phyloP scores from a whole-genome alignment of 306 rosid species.

The Albizia julibrissin region DNA sequence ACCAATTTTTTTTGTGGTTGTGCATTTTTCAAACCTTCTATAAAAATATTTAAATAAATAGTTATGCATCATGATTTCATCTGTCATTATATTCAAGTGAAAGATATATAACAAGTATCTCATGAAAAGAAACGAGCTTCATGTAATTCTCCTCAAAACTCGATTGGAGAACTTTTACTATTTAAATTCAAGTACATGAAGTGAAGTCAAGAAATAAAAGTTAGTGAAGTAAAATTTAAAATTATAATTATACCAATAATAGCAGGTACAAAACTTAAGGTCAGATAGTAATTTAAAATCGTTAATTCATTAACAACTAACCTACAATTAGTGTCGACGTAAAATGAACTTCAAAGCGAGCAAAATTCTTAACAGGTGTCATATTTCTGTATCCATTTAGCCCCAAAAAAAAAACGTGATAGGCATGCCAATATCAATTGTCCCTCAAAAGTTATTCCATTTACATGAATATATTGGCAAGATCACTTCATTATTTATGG shows the following conservation, averaged over 20 bases:
- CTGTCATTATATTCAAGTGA: neutral
- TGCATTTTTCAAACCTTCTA: neutral
- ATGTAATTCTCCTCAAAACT: neutral
- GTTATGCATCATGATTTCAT: neutral
- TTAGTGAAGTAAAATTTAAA: neutral
- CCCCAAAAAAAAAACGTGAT: neutral
- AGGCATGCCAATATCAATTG: neutral
- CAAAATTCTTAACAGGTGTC: neutral
- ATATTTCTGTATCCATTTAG: neutral
- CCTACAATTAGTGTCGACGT: neutral
- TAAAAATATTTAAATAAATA: too few species aligned
- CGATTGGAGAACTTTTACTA: neutral
- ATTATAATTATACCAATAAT: neutral
- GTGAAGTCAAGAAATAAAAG: neutral
- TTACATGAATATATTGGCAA: neutral
- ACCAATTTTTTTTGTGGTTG: rapidly evolving
- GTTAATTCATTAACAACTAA: neutral
- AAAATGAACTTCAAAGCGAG: neutral
- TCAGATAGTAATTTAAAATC: neutral
- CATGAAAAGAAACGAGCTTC: neutral
- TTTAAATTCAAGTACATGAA: neutral
- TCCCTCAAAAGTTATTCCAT: neutral
- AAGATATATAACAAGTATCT: neutral
- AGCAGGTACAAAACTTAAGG: too few species aligned
- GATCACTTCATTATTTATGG: neutral